Evolutionary conservation across 169 alveolate species (phyloP), one percentile per base, ranked within the genome.

Genomic region (Plasmodium gaboni): DNA sequence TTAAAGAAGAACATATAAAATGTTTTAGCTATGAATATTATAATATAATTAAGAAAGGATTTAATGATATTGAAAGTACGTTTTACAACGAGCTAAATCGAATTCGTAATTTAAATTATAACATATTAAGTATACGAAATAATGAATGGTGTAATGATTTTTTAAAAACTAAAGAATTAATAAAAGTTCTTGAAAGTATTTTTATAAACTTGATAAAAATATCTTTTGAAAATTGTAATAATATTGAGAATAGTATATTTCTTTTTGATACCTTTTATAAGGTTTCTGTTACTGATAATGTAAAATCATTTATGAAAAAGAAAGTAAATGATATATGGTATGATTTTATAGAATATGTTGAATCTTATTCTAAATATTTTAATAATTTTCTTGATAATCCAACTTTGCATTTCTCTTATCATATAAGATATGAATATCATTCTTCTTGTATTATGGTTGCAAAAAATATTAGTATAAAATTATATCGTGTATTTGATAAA

Each of bases 381-480:
- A 61, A 61, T n/a, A 83, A 83, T 46, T 83, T 83, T 68, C 64
- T 83, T 22, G 91, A 83, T 19, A 83, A 83, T 71, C 91, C 91
- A 38, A 42, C 69, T 26, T 68, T 28, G 46, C 67, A 83, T 57
- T 83, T 83, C 61, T 83, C 91, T n/a, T 57, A 83, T 63, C 68
- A 67, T 72, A 83, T 68, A 24, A 67, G 91, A 83, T 83, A 83
- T 83, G 91, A 83, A 83, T 83, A 83, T 60, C 91, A 83, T 72
- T 61, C 91, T 32, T 83, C 85, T 44, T 83, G 91, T 68, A 68
- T 83, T 24, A 83, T 83, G 80, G 55, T 83, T 24, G 91, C 91
- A 2, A 83, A 83, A 83, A 61, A 61, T 53, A 68, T 83, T 28
- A 67, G 61, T 26, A 53, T 83, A 61, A 83, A 83, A 71, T n/a